Conservation (phyloP, 202 grass and related monocot species). For the Panicum hallii region DNA sequence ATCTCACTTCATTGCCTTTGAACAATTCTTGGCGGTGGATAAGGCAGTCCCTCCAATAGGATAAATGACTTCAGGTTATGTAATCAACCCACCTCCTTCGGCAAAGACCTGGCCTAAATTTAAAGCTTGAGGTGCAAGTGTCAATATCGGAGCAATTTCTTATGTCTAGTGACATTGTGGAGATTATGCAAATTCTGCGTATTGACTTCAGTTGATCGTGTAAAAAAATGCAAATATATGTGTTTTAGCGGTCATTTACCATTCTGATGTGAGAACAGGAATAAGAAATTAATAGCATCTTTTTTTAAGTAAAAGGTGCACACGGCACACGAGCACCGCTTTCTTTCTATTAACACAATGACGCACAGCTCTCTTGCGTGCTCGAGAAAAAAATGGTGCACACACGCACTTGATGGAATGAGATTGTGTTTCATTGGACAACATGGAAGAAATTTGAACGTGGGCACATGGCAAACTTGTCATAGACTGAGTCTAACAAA, state of each 20-base stretch:
- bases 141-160: neutral
- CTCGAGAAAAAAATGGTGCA: no score
- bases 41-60: neutral
- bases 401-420: neutral
- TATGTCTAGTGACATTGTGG: neutral
- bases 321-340: no score
- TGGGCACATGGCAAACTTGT: neutral
- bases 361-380: no score
- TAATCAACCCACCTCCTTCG: neutral
- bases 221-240: neutral
- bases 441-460: neutral
- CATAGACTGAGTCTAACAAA: neutral
- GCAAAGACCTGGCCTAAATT: slow-evolving; percentile 23
- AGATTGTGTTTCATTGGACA: neutral
- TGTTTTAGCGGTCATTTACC: neutral
- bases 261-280: slow-evolving; percentile 9
- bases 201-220: neutral
- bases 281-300: neutral
- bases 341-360: no score
- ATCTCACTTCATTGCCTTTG: neutral
- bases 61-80: neutral
- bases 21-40: neutral
- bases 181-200: neutral
- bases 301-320: neutral
- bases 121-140: neutral